Base-by-base conservation (phyloP, 805 yeast species). In the Saturnispora ahearnii region DNA sequence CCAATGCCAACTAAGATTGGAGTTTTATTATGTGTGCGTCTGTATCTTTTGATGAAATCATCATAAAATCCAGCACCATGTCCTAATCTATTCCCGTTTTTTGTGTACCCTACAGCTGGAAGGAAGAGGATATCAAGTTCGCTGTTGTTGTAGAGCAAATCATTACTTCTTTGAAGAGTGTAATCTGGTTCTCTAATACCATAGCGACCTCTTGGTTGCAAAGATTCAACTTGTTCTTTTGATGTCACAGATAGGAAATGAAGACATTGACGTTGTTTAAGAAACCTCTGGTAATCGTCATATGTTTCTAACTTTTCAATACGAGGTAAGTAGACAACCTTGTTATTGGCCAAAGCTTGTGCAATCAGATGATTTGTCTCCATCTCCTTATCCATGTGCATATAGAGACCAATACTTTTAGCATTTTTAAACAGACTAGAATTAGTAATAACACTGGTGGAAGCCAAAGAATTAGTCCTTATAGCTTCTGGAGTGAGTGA, bases 61-160 rank as follows among this genome's bases (percentile, higher is more conserved):
- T 91, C 99, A 63, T 93, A 91, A 63, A 78, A 89, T 0, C 97
- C 99, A 5, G 82, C 91, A 1, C 99, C 99, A 62, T 88, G 95
- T 1, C 99, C 99, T 48, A 91, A 62, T 48, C 99, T 63, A 31
- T 55, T 51, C 15, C 71, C 65, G 1, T 51, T 51, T 5, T 28
- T 55, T 1, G 86, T 75, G 63, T 87, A 90, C 1, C 87, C 96
- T 1, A 91, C 82, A 0, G 95, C 97, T 0, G 98, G 98, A 0
- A 91, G 72, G 6, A 91, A 65, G 6, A 91, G 68, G 9, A 91
- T 58, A 57, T 91, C 97, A 22, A 91, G 65, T 30, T 45, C 49
- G 4, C 45, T 45, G 9, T 41, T 42, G 5, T 43, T 46, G 10
- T 34, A 11, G 7, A 60, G 51, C 15, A 61, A 54, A 51, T 61